These are phyloP conservation scores for Xanthoconium purpureum DNA, from an alignment of 768 basidiomycete genomes.

Conservation along the genomic window DNA sequence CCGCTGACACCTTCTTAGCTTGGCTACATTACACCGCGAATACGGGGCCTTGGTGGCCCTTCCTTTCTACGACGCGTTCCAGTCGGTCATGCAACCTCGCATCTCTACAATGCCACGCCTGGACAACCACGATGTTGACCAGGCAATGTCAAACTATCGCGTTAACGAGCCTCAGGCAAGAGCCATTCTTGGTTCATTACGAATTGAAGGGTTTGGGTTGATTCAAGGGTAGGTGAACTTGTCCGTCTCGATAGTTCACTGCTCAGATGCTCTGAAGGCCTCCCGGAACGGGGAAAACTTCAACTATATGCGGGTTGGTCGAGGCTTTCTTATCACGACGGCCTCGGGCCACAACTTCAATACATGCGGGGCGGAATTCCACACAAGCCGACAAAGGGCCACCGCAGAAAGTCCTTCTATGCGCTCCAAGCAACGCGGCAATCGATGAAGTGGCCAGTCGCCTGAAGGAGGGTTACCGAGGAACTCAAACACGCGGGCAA, in stretches of 20 bases:
- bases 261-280: constrained; percentile 51
- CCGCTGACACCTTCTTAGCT: constrained; percentile 42
- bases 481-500: constrained; percentile 49
- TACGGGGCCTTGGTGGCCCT: constrained; percentile 83
- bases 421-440: constrained; percentile 97
- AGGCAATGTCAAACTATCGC: constrained; percentile 64
- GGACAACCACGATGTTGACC: constrained; percentile 50
- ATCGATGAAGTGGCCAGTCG: constrained; percentile 94
- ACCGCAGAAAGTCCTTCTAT: constrained; percentile 77
- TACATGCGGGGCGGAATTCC: constrained; percentile 45
- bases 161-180: constrained; percentile 94
- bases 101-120: constrained; percentile 47
- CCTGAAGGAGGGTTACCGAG: constrained; percentile 73
- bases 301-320: constrained; percentile 94
- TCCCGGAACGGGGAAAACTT: constrained; percentile 98
- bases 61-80: constrained; percentile 75
- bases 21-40: constrained; percentile 90
- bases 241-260: background rate
- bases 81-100: constrained; percentile 68
- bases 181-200: constrained; percentile 77
- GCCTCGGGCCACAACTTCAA: constrained; percentile 43
- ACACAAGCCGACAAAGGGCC: constrained; percentile 42
- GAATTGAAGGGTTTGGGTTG: constrained; percentile 74
- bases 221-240: constrained; percentile 82
- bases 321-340: constrained; percentile 73